These are phyloP conservation scores for Pichia sp. DNA, from an alignment of 1,139 yeast genomes.

Conservation along the genomic window DNA sequence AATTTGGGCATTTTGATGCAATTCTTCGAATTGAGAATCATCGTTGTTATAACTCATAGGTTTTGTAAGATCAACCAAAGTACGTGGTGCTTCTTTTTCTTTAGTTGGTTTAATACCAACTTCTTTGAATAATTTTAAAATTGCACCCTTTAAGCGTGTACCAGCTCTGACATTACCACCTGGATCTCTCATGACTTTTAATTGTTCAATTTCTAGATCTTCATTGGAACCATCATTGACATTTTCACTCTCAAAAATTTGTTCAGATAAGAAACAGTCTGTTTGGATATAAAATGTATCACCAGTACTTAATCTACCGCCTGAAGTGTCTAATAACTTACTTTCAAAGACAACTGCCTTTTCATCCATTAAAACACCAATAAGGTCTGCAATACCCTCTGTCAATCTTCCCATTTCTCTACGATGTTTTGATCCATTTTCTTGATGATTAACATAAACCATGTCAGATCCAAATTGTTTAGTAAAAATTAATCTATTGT, in stretches of 20 bases:
- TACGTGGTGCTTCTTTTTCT: neutral
- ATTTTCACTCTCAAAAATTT: constrained; percentile 42
- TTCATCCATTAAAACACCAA: constrained; percentile 65
- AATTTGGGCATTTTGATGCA: neutral
- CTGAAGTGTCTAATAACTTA: constrained; percentile 55
- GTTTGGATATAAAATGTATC: constrained; percentile 36
- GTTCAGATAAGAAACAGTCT: constrained; percentile 41
- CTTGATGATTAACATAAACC: constrained; percentile 26
- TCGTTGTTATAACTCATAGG: neutral
- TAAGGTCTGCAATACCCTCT: constrained; percentile 65
- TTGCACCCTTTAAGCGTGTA: constrained; percentile 15
- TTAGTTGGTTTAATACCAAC: constrained; percentile 8
- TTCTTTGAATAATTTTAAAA: constrained; percentile 13
- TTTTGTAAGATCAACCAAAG: neutral
- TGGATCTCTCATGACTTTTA: constrained; percentile 11
- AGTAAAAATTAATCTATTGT: constrained; percentile 42
- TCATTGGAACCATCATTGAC: constrained; percentile 7
- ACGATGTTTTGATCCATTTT: constrained; percentile 11
- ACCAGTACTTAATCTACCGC: constrained; percentile 63
- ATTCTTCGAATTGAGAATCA: constrained; percentile 1
- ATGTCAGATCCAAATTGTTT: constrained; percentile 25
- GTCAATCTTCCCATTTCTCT: constrained; percentile 79
- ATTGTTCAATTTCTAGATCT: constrained; percentile 9
- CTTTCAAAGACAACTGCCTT: constrained; percentile 56
- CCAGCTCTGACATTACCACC: constrained; percentile 13